These are phyloP conservation scores for Mortierella sp. DNA, from an alignment of 371 early-diverging fungal species.

Conservation along the genomic window DNA sequence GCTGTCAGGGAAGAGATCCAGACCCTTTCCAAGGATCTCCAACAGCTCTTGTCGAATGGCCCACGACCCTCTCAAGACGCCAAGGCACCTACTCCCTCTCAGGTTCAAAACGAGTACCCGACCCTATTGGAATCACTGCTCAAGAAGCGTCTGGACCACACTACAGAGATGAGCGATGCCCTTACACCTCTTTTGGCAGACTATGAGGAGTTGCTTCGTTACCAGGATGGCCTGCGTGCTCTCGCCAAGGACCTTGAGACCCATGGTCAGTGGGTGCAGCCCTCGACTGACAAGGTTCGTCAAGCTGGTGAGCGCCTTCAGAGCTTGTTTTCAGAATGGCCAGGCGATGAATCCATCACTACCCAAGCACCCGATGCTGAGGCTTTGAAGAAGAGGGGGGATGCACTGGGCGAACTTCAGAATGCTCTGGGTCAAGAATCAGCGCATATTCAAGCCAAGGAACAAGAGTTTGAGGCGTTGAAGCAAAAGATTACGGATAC, in stretches of 20 bases:
- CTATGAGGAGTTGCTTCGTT: conserved; percentile 21
- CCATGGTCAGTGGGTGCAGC: conserved; percentile 22
- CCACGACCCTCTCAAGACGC: conserved; percentile 14
- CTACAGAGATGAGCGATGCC: conserved; percentile 9
- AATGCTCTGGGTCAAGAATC: conserved; percentile 9
- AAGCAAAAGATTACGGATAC: conserved; percentile 15
- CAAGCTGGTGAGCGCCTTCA: conserved; percentile 17
- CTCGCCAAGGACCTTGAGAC: conserved; percentile 13
- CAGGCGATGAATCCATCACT: conserved; percentile 1
- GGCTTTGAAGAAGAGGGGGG: neutral
- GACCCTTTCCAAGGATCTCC: conserved; percentile 15
- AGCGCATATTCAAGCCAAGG: conserved; percentile 17
- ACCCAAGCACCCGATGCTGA: neutral
- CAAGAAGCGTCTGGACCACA: conserved; percentile 7
- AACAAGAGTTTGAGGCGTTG: conserved; percentile 14
- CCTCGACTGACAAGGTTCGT: conserved; percentile 18
- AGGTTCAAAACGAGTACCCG: conserved; percentile 3
- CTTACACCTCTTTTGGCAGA: conserved; percentile 32
- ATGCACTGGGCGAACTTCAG: conserved; percentile 12
- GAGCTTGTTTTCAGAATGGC: conserved; percentile 26
- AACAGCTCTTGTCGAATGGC: conserved; percentile 1
- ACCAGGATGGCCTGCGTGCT: conserved; percentile 38
- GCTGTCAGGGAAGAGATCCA: conserved; percentile 7
- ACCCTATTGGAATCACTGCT: conserved; percentile 16
- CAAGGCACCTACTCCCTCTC: neutral